Evolutionary conservation across 768 basidiomycete genomes (phyloP).

Genomic region (Gymnopilus junonius): DNA sequence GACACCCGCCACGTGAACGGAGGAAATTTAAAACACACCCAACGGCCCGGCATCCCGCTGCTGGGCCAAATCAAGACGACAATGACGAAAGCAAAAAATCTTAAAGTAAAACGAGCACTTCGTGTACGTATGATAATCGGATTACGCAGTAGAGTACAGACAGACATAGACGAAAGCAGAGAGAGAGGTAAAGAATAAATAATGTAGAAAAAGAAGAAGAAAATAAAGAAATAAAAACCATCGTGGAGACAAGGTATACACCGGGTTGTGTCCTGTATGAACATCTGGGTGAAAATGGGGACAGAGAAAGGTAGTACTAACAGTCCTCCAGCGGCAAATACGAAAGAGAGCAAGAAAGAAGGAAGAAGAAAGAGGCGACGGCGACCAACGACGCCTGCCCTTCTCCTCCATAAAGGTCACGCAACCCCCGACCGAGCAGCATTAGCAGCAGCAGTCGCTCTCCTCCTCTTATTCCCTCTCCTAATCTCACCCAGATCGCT

Average conservation of each 20-base stretch:
- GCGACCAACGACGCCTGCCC: neutral
- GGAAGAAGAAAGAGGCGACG: constrained; percentile 21
- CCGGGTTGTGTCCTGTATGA: neutral
- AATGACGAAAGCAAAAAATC: neutral
- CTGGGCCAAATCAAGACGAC: neutral
- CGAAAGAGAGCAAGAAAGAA: constrained; percentile 24
- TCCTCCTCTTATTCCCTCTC: constrained; percentile 68
- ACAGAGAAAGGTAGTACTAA: neutral
- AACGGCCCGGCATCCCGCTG: neutral
- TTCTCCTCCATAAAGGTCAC: neutral
- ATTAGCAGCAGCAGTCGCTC: constrained; percentile 27
- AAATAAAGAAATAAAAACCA: neutral
- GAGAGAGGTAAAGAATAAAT: neutral
- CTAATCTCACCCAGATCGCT: constrained; percentile 79
- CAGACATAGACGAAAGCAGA: too few species aligned
- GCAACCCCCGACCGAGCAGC: constrained; percentile 21
- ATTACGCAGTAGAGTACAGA: too few species aligned
- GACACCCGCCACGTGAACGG: neutral
- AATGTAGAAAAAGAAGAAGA: neutral
- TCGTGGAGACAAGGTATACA: neutral
- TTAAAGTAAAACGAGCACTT: too few species aligned
- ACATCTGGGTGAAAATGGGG: neutral
- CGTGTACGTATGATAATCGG: too few species aligned
- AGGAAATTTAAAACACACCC: neutral
- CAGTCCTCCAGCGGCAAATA: neutral